Percentiles rank a stretch among this genome's conserved stretches.
These are phyloP conservation scores for Candida montana DNA, from an alignment of 805 yeast genomes.

Conservation along the genomic window DNA sequence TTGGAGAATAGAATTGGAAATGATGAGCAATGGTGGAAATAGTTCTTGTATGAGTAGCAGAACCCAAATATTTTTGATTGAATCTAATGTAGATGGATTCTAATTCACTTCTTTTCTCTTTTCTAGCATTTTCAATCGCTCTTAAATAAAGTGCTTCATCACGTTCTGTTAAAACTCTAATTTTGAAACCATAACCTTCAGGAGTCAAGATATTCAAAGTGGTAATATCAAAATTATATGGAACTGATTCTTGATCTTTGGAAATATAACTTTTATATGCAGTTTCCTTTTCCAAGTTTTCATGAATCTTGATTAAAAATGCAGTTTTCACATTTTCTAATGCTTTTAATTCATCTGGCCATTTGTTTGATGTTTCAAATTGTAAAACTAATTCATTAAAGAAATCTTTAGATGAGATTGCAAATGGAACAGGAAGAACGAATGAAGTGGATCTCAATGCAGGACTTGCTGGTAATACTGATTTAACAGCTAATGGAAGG, in stretches of 20 bases:
- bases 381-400: slow-evolving; percentile 78
- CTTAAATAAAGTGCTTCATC: slow-evolving; percentile 72
- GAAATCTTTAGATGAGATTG: slow-evolving; percentile 67
- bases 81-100: slow-evolving; percentile 62
- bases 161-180: slow-evolving; percentile 75
- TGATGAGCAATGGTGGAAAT: slow-evolving; percentile 65
- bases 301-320: slow-evolving; percentile 66
- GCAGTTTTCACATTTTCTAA: slow-evolving; percentile 90
- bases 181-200: slow-evolving; percentile 81
- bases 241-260: slow-evolving; percentile 57
- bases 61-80: slow-evolving; percentile 56
- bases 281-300: slow-evolving; percentile 40
- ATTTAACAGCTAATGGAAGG: slow-evolving; percentile 66
- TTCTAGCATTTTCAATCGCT: slow-evolving; percentile 62
- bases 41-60: slow-evolving; percentile 77
- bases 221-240: slow-evolving; percentile 55
- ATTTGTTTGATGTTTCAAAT: slow-evolving; percentile 82
- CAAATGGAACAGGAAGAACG: slow-evolving; percentile 78
- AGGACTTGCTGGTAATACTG: slow-evolving; percentile 70
- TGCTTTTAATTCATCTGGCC: slow-evolving; percentile 92
- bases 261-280: slow-evolving; percentile 55
- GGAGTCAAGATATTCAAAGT: slow-evolving; percentile 69
- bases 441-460: slow-evolving; percentile 72
- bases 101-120: slow-evolving; percentile 50
- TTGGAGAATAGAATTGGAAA: slow-evolving; percentile 68